These are phyloP conservation scores for Apophysomyces sp. DNA, from an alignment of 371 early-diverging fungal genomes.

Conservation along the genomic window DNA sequence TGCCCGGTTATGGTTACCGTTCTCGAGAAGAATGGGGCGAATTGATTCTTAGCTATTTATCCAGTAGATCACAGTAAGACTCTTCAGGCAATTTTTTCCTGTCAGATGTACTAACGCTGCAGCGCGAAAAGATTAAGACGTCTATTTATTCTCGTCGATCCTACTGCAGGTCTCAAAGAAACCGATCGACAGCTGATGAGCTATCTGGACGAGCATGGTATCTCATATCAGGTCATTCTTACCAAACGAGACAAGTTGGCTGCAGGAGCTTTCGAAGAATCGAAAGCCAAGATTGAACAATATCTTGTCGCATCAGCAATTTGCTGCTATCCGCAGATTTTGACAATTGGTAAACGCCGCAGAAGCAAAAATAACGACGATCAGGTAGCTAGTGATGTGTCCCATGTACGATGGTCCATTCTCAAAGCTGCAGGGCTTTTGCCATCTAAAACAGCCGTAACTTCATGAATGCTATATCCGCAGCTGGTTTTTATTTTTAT, in stretches of 20 bases:
- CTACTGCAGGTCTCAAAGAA: slow-evolving; percentile 67
- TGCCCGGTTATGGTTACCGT: slow-evolving; percentile 81
- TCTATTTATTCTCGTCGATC: slow-evolving; percentile 67
- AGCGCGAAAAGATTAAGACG: slow-evolving; percentile 49
- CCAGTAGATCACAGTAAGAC: slow-evolving; percentile 56
- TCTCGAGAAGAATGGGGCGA: slow-evolving; percentile 76
- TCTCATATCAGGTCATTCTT: slow-evolving; percentile 63
- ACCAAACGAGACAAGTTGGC: slow-evolving; percentile 68
- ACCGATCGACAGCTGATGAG: slow-evolving; percentile 62
- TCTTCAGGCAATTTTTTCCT: background rate
- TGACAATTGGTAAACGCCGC: slow-evolving; percentile 36
- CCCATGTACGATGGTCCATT: slow-evolving; percentile 5
- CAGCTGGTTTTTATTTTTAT: background rate
- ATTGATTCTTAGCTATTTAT: slow-evolving; percentile 63
- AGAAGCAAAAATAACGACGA: slow-evolving; percentile 4
- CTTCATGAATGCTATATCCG: background rate
- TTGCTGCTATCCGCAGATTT: slow-evolving; percentile 55
- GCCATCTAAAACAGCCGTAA: background rate
- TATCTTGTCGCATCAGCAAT: slow-evolving; percentile 46
- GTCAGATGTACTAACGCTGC: background rate
- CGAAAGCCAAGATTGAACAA: slow-evolving; percentile 45
- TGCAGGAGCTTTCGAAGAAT: slow-evolving; percentile 30
- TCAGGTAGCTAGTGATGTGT: background rate
- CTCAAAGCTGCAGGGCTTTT: slow-evolving; percentile 10
- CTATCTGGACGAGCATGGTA: slow-evolving; percentile 53